Conservation (phyloP, 805 yeast species). For the Sungouiella blattae region DNA sequence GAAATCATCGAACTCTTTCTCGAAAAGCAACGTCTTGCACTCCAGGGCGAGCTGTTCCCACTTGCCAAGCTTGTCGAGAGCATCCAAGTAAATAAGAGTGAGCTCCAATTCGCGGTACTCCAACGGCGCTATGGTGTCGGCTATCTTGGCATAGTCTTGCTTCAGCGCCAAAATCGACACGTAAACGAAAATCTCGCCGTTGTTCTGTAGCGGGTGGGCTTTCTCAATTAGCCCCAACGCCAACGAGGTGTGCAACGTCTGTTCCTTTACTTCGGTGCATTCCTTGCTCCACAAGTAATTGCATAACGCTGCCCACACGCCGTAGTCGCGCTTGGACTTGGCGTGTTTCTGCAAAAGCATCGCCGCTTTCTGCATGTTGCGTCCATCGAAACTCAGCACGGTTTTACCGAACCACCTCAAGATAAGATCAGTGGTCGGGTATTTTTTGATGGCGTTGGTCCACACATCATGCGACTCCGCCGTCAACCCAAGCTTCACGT, state of each 20-base stretch:
- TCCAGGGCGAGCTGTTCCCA: slow-evolving; percentile 41
- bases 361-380: slow-evolving; percentile 51
- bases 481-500: slow-evolving; percentile 25
- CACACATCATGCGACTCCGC: slow-evolving; percentile 46
- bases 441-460: slow-evolving; percentile 57
- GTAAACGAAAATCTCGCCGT: slow-evolving; percentile 66
- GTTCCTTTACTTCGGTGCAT: slow-evolving; percentile 42
- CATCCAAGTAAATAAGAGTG: slow-evolving; percentile 49
- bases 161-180: slow-evolving; percentile 45
- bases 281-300: slow-evolving; percentile 40
- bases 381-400: slow-evolving; percentile 43
- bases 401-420: slow-evolving; percentile 58
- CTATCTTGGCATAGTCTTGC: slow-evolving; percentile 31
- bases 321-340: slow-evolving; percentile 27
- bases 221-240: slow-evolving; percentile 45
- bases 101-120: slow-evolving; percentile 58
- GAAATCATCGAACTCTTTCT: slow-evolving; percentile 65
- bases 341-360: slow-evolving; percentile 36
- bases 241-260: slow-evolving; percentile 1
- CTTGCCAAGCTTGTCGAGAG: slow-evolving; percentile 37
- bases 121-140: slow-evolving; percentile 17
- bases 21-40: slow-evolving; percentile 36
- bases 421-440: slow-evolving; percentile 46
- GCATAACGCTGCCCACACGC: slow-evolving; percentile 56
- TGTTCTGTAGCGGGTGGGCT: slow-evolving; percentile 48